phyloP scores from a whole-genome alignment of 1,139 yeast species.

The Hyphopichia wangnamkhiaoensis region DNA sequence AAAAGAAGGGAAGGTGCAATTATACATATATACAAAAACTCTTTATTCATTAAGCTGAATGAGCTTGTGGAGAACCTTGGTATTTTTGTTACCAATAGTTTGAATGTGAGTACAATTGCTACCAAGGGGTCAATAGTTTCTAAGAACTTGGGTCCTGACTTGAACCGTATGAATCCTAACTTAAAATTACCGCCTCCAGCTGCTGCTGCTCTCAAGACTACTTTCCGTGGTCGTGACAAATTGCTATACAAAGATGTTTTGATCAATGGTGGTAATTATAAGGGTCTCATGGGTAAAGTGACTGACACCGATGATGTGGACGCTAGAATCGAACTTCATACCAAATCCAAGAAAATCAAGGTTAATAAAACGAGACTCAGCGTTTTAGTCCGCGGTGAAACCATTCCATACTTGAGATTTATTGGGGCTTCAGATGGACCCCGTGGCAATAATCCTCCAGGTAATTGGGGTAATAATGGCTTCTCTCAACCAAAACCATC shows the following conservation, averaged over 20 bases:
- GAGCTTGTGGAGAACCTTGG: conserved; percentile 85
- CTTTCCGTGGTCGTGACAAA: conserved; percentile 74
- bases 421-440: conserved; percentile 49
- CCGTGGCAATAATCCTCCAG: conserved; percentile 6
- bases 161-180: conserved; percentile 85
- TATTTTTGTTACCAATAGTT: conserved; percentile 77
- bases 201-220: conserved; percentile 57
- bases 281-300: conserved; percentile 92
- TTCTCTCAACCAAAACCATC: conserved; percentile 26
- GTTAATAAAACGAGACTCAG: conserved; percentile 77
- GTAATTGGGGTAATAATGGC: conserved; percentile 6
- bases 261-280: conserved; percentile 86
- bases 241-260: conserved; percentile 82
- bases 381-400: conserved; percentile 65
- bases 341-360: conserved; percentile 85
- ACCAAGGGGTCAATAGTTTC: conserved; percentile 73
- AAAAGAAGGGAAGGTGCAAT: conserved; percentile 81
- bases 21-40: conserved; percentile 79
- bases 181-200: conserved; percentile 44
- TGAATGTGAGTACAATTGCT: conserved; percentile 79
- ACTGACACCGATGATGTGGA: conserved; percentile 89
- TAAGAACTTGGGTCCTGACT: conserved; percentile 61
- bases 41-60: conserved; percentile 77
- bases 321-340: conserved; percentile 92
- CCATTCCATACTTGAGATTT: conserved; percentile 80